Conservation (phyloP, 1,139 yeast genomes). For the Wickerhamomyces sp. region DNA sequence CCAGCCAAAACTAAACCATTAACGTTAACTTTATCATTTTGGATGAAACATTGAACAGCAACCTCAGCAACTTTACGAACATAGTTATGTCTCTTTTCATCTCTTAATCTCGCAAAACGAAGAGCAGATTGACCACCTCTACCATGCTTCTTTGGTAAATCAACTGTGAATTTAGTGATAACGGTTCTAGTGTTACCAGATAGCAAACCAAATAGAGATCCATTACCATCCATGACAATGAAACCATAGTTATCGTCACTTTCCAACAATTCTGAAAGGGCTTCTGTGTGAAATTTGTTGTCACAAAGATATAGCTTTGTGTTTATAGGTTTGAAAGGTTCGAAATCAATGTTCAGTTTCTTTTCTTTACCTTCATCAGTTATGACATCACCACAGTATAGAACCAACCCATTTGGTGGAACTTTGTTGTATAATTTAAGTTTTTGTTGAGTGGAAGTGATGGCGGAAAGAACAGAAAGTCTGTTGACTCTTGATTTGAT, state of each 20-base stretch:
- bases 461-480: constrained; percentile 90
- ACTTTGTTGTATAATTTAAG: constrained; percentile 83
- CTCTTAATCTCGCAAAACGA: constrained; percentile 98
- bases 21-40: constrained; percentile 88
- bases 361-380: constrained; percentile 97
- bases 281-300: constrained; percentile 97
- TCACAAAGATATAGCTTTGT: constrained; percentile 94
- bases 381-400: constrained; percentile 97
- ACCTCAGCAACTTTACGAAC: constrained; percentile 97
- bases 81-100: constrained; percentile 97
- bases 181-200: constrained; percentile 97
- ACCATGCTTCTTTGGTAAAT: constrained; percentile 98
- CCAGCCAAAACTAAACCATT: constrained; percentile 96
- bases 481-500: constrained; percentile 97
- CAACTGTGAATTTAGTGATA: constrained; percentile 93
- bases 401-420: constrained; percentile 90
- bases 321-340: constrained; percentile 97
- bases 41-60: constrained; percentile 94
- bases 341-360: constrained; percentile 90
- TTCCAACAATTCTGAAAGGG: constrained; percentile 87
- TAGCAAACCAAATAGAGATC: constrained; percentile 92
- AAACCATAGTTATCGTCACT: constrained; percentile 95
- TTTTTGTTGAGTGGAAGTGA: constrained; percentile 96
- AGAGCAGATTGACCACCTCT: constrained; percentile 99
- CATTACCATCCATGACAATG: constrained; percentile 99